Evolutionary conservation across 2,329 filamentous ascomycete genomes (phyloP).

Genomic region (Paraphoma chrysanthemicola): DNA sequence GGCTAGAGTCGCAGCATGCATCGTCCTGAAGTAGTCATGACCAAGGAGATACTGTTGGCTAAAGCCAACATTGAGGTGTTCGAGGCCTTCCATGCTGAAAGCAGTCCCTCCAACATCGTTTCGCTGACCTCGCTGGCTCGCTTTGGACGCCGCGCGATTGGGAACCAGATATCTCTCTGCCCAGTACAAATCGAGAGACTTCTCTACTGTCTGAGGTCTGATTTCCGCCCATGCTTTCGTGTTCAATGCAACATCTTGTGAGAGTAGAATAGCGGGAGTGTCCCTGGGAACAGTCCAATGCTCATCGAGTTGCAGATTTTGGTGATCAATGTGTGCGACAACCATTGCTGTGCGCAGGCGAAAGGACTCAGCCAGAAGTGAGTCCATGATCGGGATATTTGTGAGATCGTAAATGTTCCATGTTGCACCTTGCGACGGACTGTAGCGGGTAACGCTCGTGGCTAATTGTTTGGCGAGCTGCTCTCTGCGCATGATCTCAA

Average conservation of each 20-base stretch:
- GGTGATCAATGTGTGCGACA: slow-evolving; percentile 12
- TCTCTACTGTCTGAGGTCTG: slow-evolving; percentile 18
- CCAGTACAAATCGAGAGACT: slow-evolving; percentile 36
- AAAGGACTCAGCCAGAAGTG: slow-evolving; percentile 30
- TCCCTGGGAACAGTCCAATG: slow-evolving; percentile 27
- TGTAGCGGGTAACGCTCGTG: slow-evolving; percentile 11
- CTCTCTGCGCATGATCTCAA: slow-evolving; percentile 31
- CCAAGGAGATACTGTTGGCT: slow-evolving; percentile 14
- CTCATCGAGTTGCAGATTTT: slow-evolving; percentile 22
- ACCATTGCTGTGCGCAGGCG: slow-evolving; percentile 27
- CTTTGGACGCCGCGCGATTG: slow-evolving; percentile 2
- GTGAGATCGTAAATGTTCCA: slow-evolving; percentile 25
- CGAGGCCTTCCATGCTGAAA: slow-evolving; percentile 26
- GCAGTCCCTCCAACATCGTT: not conserved
- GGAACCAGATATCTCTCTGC: slow-evolving; percentile 31
- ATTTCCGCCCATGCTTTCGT: slow-evolving; percentile 28
- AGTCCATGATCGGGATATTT: slow-evolving; percentile 28
- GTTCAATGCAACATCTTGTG: slow-evolving; percentile 34
- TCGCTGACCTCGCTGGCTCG: slow-evolving; percentile 1
- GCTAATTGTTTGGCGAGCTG: slow-evolving; percentile 23
- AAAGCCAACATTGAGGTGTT: slow-evolving; percentile 16
- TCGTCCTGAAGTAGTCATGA: slow-evolving; percentile 16
- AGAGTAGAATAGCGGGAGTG: slow-evolving; percentile 24
- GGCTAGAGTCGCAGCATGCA: slow-evolving; percentile 31
- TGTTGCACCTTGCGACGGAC: slow-evolving; percentile 8